These are phyloP conservation scores for Colletotrichum sp. DNA, from an alignment of 2,329 filamentous ascomycete genomes.

Conservation along the genomic window DNA sequence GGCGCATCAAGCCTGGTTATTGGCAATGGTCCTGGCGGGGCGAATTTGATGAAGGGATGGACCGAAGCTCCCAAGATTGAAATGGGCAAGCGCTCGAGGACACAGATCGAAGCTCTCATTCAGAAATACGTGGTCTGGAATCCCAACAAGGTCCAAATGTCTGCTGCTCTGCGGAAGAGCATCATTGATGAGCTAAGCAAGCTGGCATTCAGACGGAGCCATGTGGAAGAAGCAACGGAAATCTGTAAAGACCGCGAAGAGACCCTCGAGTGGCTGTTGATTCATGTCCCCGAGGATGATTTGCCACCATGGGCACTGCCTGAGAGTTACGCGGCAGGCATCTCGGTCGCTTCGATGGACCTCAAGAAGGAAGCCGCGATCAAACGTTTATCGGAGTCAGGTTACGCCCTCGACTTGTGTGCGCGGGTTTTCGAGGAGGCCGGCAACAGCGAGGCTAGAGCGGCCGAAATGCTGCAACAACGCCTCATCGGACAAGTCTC, in stretches of 20 bases:
- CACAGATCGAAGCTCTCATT: slow-evolving; percentile 80
- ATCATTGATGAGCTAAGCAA: slow-evolving; percentile 76
- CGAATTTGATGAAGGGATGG: slow-evolving; percentile 75
- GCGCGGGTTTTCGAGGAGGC: slow-evolving; percentile 76
- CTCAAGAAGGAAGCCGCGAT: slow-evolving; percentile 82
- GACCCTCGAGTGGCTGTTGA: slow-evolving; percentile 92
- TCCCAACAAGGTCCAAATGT: slow-evolving; percentile 73
- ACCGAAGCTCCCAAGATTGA: slow-evolving; percentile 87
- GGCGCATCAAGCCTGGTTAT: slow-evolving; percentile 62
- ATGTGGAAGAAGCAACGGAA: slow-evolving; percentile 85
- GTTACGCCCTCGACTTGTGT: slow-evolving; percentile 87
- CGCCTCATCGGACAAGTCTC: slow-evolving; percentile 18
- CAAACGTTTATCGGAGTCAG: slow-evolving; percentile 80
- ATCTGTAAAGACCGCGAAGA: slow-evolving; percentile 93
- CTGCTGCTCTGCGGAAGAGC: slow-evolving; percentile 56
- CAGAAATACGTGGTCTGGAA: slow-evolving; percentile 87
- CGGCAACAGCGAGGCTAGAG: slow-evolving; percentile 73
- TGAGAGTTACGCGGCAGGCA: slow-evolving; percentile 88
- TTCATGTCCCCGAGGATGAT: slow-evolving; percentile 97
- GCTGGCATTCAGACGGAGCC: slow-evolving; percentile 88
- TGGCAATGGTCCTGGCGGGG: slow-evolving; percentile 48
- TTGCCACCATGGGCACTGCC: slow-evolving; percentile 92
- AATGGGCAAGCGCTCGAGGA: slow-evolving; percentile 82
- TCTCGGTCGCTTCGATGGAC: slow-evolving; percentile 84
- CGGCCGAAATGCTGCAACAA: slow-evolving; percentile 81